Base-by-base conservation (phyloP, 306 rosid species). In the Vigna mungo region DNA sequence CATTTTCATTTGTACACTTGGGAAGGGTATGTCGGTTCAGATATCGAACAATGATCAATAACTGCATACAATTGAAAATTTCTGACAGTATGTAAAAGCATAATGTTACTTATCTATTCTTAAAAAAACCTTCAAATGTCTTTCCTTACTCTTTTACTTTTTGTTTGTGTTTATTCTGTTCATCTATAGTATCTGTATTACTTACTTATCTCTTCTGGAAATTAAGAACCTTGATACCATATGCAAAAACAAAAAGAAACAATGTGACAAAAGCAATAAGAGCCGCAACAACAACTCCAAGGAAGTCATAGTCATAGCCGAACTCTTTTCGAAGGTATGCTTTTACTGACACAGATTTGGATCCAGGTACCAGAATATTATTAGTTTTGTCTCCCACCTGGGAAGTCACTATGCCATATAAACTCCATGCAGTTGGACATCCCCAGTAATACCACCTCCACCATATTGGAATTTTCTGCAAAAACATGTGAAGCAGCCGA, bases 381-480 rank as follows among this genome's bases (percentile, higher is more conserved):
- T 68, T 16, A 14, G 60, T 77, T 6, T 27, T 85, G 76, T 89
- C 83, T 16, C 90, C 93, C 30, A 89, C 25, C 72, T 87, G 93
- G n/a, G 90, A 89, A 25, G 89, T 79, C 68, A 89, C 20, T 2
- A 87, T 74, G 69, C 93, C 90, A 77, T 87, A 81, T 66, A 83
- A 2, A 56, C 88, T 85, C 90, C 89, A 89, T 4, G 93, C 84
- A 27, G 89, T 75, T 5, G 90, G 93, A 39, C 75, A 72, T 1
- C 30, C 87, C 92, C 90, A 89, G 74, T 86, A 82, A 68, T 60
- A 89, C 90, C 92, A 89, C 59, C 87, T 81, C 93, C 88, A 87
- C 90, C 93, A 83, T 85, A 85, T 83, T 46, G 93, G 93, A 61
- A 85, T 87, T 85, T 74, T 86, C 93, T 87, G 88, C 83, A 74